Conservation (phyloP, 768 basidiomycete genomes). For the Krasilnikovozyma curviuscula region DNA sequence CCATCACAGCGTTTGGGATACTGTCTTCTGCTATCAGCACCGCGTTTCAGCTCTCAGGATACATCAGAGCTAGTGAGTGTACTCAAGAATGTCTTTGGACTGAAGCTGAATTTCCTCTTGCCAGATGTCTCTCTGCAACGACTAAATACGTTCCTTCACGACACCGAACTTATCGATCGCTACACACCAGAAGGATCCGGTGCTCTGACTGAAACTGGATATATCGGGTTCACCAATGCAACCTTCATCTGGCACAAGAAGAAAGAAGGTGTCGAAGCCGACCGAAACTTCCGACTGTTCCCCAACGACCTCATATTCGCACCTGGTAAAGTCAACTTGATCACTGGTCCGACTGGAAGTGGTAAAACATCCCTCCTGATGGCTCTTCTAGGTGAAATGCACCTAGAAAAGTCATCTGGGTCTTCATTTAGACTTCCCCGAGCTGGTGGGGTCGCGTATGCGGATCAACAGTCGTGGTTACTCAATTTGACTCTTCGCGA, state of each 20-base stretch:
- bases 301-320: conserved; percentile 26
- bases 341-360: conserved; percentile 26
- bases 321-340: conserved; percentile 26
- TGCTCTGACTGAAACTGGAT: conserved; percentile 15
- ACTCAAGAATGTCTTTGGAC: too few relatives aligned
- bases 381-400: conserved; percentile 29
- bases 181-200: too few relatives aligned
- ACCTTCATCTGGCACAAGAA: conserved; percentile 25
- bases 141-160: conserved; percentile 33
- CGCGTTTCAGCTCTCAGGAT: too few relatives aligned
- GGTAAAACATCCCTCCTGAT: conserved; percentile 23
- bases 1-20: conserved; percentile 43
- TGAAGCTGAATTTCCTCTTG: background rate
- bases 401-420: conserved; percentile 27
- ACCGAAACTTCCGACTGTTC: conserved; percentile 22
- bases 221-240: conserved; percentile 23
- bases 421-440: conserved; percentile 56
- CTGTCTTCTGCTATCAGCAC: too few relatives aligned
- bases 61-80: conserved; percentile 7
- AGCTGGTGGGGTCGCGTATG: conserved; percentile 50
- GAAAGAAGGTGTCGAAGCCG: background rate
- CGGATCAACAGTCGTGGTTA: conserved; percentile 71
- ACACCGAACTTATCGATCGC: conserved; percentile 25
- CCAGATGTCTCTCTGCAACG: conserved; percentile 50
- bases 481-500: conserved; percentile 42